These are phyloP conservation scores for Fusarium xylarioides DNA, from an alignment of 2,329 filamentous ascomycete species.

Conservation along the genomic window DNA sequence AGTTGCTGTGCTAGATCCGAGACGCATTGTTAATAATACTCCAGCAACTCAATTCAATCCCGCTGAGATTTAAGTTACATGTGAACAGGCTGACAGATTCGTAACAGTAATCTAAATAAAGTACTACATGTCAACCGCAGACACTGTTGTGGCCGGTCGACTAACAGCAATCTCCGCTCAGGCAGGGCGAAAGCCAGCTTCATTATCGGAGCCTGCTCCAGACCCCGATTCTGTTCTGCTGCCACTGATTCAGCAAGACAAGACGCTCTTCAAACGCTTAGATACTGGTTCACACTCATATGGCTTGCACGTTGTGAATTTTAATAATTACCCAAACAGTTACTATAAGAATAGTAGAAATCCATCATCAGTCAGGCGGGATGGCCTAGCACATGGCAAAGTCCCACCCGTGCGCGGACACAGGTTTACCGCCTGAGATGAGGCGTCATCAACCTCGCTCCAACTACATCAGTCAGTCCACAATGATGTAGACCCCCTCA, in stretches of 20 bases:
- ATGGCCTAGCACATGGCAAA: constrained; percentile 28
- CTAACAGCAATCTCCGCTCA: not conserved
- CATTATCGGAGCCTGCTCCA: not conserved
- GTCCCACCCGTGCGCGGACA: constrained; percentile 28
- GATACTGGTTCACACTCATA: not conserved
- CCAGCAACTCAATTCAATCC: not conserved
- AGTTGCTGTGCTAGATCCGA: not conserved
- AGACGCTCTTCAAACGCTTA: not conserved
- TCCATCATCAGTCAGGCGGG: constrained; percentile 2
- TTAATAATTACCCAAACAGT: not conserved
- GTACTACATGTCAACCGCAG: not conserved
- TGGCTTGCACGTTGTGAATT: not conserved
- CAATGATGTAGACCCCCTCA: constrained; percentile 40
- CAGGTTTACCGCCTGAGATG: constrained; percentile 31
- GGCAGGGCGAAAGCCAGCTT: constrained; percentile 6
- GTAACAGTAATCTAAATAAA: not conserved
- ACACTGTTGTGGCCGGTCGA: not conserved
- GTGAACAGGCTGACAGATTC: not conserved
- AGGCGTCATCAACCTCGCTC: constrained; percentile 41
- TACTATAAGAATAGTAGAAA: not conserved
- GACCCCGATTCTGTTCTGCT: not conserved
- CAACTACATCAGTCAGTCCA: constrained; percentile 43
- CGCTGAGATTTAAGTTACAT: constrained; percentile 12
- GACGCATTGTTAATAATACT: not conserved
- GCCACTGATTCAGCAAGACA: not conserved